Evolutionary conservation across 306 rosid species (phyloP), one percentile per base, ranked within the genome.

Genomic region (Vicia faba): DNA sequence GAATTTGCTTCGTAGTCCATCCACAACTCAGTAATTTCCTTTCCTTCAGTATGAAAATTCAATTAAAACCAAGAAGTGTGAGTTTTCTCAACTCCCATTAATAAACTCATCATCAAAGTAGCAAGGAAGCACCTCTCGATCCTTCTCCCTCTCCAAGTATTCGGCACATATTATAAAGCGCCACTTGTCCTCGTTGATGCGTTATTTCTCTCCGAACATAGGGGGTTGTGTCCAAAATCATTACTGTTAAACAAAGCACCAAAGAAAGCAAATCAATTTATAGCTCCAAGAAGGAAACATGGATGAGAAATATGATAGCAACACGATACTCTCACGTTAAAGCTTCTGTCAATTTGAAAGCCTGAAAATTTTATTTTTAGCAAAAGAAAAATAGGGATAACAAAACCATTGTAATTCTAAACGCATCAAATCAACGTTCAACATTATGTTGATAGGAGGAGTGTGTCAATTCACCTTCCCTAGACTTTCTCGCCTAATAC

Each of bases 121-220:
- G 25, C 61, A 55, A 6, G 8, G 11, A 62, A 70, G 38, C 68
- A 93, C 97, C 96, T 80, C 91, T 75, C 38, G 88, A 73, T 59
- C 96, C 97, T 66, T 93, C 98, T 55, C 96, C 97, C 60, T 88
- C 98, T 55, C 98, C 97, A 25, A 93, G 88, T 68, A 93, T 72
- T 75, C 82, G 75, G 84, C 98, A 93, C 97, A 89, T 88, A 73
- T 83, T 84, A 51, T 89, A 89, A 26, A 89, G 55, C 49, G 98
- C 98, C 64, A 78, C 91, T 66, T 59, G 82, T 75, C 88, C 98
- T 48, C 80, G 79, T 53, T 72, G 76, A 61, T 72, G 80, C 79
- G 88, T 89, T 72, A 89, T 97, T n/a, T 3, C 73, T 80, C 86
- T 93, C 12, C 91, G 57, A 45, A 93, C 96, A 5, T 76, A 4